phyloP scores from a whole-genome alignment of 495 filamentous ascomycete species.

The Astrocystis sublimbata region DNA sequence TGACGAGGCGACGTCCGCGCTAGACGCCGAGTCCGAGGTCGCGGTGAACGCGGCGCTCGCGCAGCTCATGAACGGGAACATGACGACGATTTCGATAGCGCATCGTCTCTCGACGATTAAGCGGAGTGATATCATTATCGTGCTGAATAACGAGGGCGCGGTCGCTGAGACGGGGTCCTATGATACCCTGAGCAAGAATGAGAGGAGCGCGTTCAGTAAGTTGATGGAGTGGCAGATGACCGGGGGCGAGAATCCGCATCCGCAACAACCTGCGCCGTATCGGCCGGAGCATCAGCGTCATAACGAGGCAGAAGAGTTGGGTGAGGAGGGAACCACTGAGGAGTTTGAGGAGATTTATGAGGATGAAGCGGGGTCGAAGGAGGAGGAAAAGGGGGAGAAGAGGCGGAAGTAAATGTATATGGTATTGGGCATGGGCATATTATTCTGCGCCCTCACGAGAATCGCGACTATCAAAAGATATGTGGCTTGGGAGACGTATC shows the following conservation, averaged over 20 bases:
- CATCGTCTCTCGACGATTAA: constrained; percentile 96
- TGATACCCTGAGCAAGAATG: constrained; percentile 67
- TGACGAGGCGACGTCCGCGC: constrained; percentile 89
- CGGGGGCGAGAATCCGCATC: constrained; percentile 62
- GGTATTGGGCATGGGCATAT: too few species aligned
- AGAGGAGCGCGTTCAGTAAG: constrained; percentile 81
- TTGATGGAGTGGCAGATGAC: constrained; percentile 99
- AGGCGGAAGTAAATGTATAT: constrained; percentile 15
- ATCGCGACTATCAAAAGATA: neutral
- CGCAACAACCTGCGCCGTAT: constrained; percentile 20
- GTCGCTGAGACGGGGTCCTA: constrained; percentile 92
- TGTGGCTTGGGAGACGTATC: neutral
- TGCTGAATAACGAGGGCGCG: constrained; percentile 76
- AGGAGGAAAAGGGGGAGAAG: constrained; percentile 32
- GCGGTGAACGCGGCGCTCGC: constrained; percentile 87
- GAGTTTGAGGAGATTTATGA: constrained; percentile 41
- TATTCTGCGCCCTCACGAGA: neutral
- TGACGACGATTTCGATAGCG: constrained; percentile 95
- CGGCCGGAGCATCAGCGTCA: neutral
- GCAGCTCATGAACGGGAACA: constrained; percentile 72
- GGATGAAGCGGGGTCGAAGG: constrained; percentile 39
- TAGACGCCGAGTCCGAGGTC: constrained; percentile 97
- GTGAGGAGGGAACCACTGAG: constrained; percentile 31
- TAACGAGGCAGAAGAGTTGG: constrained; percentile 49
- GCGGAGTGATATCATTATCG: constrained; percentile 87